phyloP scores from a whole-genome alignment of 805 yeast species.

The Wickerhamomyces sydowiorum region DNA sequence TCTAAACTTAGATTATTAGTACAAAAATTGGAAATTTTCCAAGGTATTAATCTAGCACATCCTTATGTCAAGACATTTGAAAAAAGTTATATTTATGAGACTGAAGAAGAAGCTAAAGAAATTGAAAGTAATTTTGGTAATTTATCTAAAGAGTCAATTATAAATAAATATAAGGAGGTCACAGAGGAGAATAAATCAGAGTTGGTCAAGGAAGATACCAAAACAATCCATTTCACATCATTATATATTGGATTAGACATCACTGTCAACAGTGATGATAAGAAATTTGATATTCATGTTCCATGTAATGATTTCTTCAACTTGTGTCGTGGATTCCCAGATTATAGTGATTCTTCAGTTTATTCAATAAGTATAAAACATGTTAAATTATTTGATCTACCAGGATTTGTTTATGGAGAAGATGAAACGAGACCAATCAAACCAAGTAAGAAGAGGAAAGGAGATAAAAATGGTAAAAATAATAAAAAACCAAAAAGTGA shows the following conservation, averaged over 20 bases:
- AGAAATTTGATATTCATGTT: conserved; percentile 73
- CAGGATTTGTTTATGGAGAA: conserved; percentile 74
- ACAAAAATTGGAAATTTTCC: conserved; percentile 71
- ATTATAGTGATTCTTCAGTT: conserved; percentile 49
- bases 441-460: conserved; percentile 47
- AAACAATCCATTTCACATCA: conserved; percentile 58
- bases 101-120: conserved; percentile 49
- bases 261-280: conserved; percentile 34
- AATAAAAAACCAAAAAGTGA: conserved; percentile 30
- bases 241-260: conserved; percentile 73
- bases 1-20: conserved; percentile 78
- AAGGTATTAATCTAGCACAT: conserved; percentile 78
- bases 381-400: conserved; percentile 74
- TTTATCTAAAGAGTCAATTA: conserved; percentile 42
- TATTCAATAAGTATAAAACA: conserved; percentile 60
- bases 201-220: conserved; percentile 25
- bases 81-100: conserved; percentile 40
- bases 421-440: conserved; percentile 75
- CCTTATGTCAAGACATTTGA: conserved; percentile 81
- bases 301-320: conserved; percentile 89
- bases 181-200: conserved; percentile 31
- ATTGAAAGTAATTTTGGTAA: conserved; percentile 63
- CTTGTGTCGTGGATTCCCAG: conserved; percentile 72
- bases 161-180: conserved; percentile 27
- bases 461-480: conserved; percentile 30